phyloP scores from a whole-genome alignment of 164 flowering plant species.

The Vitis cinerea region DNA sequence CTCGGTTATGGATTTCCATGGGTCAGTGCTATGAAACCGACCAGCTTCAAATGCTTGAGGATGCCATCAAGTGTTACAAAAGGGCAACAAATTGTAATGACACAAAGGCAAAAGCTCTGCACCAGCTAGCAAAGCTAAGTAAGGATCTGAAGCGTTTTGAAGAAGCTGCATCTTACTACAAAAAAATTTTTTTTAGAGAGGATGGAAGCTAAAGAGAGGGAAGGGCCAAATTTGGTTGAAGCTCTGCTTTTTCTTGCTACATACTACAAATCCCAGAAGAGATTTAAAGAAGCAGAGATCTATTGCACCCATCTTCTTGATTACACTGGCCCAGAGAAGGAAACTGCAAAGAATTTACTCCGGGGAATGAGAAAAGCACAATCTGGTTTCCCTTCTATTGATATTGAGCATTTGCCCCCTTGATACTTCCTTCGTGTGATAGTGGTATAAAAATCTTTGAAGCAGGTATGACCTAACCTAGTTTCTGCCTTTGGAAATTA shows the following conservation, averaged over 20 bases:
- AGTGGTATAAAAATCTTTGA: no score
- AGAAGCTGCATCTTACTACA: conserved; percentile 89
- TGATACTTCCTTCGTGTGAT: conserved; percentile 11
- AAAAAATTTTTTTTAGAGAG: conserved; percentile 71
- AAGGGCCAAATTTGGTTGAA: conserved; percentile 89
- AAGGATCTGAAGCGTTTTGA: conserved; percentile 66
- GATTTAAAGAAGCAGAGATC: conserved; percentile 82
- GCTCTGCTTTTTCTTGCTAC: conserved; percentile 81
- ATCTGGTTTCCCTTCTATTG: conserved; percentile 59
- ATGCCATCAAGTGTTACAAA: conserved; percentile 88
- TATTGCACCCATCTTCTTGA: conserved; percentile 89
- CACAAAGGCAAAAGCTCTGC: conserved; percentile 84
- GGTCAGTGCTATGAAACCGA: conserved; percentile 93
- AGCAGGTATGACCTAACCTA: no score
- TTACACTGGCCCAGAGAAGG: conserved; percentile 91
- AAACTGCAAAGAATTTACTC: conserved; percentile 82
- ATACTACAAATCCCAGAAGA: conserved; percentile 58
- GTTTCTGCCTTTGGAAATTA: no score
- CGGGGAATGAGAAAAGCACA: conserved; percentile 62
- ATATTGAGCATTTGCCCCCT: conserved; percentile 69
- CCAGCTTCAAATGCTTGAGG: conserved; percentile 88
- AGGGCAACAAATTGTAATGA: conserved; percentile 85
- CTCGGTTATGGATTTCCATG: conserved; percentile 96
- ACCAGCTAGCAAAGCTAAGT: conserved; percentile 84
- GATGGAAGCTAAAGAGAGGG: conserved; percentile 92